Evolutionary conservation across 1,284 basidiomycete genomes (phyloP).

Genomic region (Trametes polyzona): DNA sequence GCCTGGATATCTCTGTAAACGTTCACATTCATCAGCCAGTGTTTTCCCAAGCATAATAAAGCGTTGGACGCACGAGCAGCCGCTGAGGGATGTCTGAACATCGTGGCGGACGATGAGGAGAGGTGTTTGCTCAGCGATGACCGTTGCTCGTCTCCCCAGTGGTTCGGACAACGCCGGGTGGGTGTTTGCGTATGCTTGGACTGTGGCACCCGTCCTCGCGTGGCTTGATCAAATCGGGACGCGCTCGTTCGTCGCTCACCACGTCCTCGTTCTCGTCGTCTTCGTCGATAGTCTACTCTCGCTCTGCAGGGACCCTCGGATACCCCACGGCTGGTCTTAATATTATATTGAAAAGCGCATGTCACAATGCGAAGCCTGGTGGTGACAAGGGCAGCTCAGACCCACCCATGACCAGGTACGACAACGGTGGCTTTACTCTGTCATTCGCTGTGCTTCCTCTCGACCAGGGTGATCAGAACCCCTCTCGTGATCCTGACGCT

Average conservation of each 20-base stretch:
- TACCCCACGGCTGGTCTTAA: too few species aligned
- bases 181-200: conserved; percentile 16
- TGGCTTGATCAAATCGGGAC: conserved; percentile 1
- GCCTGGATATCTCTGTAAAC: conserved; percentile 41
- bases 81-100: conserved; percentile 38
- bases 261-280: background rate
- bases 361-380: too few species aligned
- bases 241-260: background rate
- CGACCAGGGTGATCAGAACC: background rate
- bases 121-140: conserved; percentile 25
- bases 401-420: too few species aligned
- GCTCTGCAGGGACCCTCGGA: too few species aligned
- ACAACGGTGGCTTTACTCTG: background rate
- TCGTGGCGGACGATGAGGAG: conserved; percentile 37
- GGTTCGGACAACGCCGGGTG: conserved; percentile 26
- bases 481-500: background rate
- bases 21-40: background rate
- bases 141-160: conserved; percentile 19
- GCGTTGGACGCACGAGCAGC: conserved; percentile 29
- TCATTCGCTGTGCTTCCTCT: background rate
- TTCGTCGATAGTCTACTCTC: background rate
- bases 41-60: background rate
- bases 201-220: conserved; percentile 10
- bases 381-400: too few species aligned
- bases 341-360: too few species aligned